Percentiles rank a stretch among this genome's conserved stretches.
These are phyloP conservation scores for Durusdinium trenchii DNA, from an alignment of 73 alveolate genomes.

Conservation along the genomic window DNA sequence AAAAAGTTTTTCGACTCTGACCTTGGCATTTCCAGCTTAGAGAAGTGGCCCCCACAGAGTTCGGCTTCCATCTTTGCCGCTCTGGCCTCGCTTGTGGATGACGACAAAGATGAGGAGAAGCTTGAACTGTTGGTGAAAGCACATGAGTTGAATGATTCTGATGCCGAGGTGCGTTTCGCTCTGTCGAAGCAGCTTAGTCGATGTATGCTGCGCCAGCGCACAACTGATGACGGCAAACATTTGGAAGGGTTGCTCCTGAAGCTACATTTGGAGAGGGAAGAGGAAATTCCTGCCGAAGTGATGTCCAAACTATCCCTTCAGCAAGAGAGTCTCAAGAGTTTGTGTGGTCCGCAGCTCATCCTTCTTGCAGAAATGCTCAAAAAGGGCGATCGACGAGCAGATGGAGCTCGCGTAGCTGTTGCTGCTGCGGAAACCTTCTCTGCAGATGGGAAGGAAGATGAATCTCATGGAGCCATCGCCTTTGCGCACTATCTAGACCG, in stretches of 20 bases:
- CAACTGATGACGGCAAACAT: background rate
- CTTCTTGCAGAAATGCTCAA: background rate
- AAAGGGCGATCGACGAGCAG: background rate
- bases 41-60: background rate
- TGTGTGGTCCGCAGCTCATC: background rate
- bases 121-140: background rate
- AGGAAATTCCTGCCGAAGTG: background rate
- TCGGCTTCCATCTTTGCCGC: background rate
- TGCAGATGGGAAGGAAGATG: background rate
- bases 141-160: background rate
- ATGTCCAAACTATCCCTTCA: background rate
- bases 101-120: background rate
- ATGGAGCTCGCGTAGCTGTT: slow-evolving; percentile 17
- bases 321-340: background rate
- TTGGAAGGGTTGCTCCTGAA: background rate
- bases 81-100: background rate
- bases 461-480: background rate
- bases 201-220: background rate
- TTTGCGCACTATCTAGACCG: background rate
- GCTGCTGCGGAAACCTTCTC: background rate
- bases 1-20: background rate
- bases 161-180: background rate
- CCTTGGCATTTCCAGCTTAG: background rate
- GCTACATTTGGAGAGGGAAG: background rate
- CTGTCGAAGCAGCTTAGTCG: background rate